A percentile compares a stretch with the other conserved stretches of the same genome.
These are phyloP conservation scores for Hypsizygus ulmarius DNA, from an alignment of 1,284 basidiomycete species.

Conservation along the genomic window DNA sequence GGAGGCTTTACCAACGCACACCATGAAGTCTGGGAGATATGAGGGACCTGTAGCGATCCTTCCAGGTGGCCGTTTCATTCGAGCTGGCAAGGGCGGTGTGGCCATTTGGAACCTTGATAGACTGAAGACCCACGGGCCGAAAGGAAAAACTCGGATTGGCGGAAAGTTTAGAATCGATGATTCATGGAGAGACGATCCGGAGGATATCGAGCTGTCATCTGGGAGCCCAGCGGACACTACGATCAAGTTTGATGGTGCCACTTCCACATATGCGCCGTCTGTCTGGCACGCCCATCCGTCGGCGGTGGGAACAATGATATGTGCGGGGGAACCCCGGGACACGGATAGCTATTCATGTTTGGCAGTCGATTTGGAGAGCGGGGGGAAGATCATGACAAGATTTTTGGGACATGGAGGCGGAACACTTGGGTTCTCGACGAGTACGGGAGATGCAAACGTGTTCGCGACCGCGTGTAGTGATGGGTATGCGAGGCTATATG, in stretches of 20 bases:
- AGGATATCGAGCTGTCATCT: slow-evolving; percentile 29
- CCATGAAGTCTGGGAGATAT: slow-evolving; percentile 26
- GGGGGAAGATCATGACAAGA: slow-evolving; percentile 23
- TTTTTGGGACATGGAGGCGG: slow-evolving; percentile 36
- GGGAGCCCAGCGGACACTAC: slow-evolving; percentile 23
- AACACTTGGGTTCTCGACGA: slow-evolving; percentile 28
- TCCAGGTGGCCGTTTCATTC: slow-evolving; percentile 24
- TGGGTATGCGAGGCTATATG: slow-evolving; percentile 37
- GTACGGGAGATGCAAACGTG: slow-evolving; percentile 29
- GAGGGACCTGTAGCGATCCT: slow-evolving; percentile 28
- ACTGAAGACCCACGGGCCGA: slow-evolving; percentile 28
- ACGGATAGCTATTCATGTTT: slow-evolving; percentile 17
- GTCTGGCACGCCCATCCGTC: slow-evolving; percentile 27
- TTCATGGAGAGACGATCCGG: slow-evolving; percentile 25
- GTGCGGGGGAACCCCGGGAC: slow-evolving; percentile 15
- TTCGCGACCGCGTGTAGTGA: slow-evolving; percentile 37
- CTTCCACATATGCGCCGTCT: slow-evolving; percentile 16
- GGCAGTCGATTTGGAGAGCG: slow-evolving; percentile 32
- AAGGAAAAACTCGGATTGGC: slow-evolving; percentile 26
- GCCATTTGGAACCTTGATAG: slow-evolving; percentile 31
- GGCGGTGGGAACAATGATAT: slow-evolving; percentile 23
- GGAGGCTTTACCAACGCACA: slow-evolving; percentile 27
- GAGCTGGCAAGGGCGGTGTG: slow-evolving; percentile 30
- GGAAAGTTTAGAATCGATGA: slow-evolving; percentile 19
- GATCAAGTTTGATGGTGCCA: slow-evolving; percentile 24